phyloP scores from a whole-genome alignment of 116 monocot genomes.

The Iris pallida region DNA sequence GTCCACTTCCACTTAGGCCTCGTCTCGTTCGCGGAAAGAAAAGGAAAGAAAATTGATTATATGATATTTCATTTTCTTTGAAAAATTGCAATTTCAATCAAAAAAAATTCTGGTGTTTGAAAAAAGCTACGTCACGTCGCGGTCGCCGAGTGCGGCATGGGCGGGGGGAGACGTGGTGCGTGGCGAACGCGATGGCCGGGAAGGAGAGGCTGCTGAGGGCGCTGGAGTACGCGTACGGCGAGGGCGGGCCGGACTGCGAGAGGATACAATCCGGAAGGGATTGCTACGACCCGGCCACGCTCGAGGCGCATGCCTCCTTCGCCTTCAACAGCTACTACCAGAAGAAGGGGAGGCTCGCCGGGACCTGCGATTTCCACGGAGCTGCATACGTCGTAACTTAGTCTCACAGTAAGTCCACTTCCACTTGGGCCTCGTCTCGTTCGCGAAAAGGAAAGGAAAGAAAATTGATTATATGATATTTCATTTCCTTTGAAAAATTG shows the following conservation, averaged over 20 bases:
- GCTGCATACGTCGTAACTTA: constrained; percentile 75
- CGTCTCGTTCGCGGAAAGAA: background rate
- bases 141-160: background rate
- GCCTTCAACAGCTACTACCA: constrained; percentile 93
- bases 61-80: no score
- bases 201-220: constrained; percentile 54
- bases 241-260: constrained; percentile 68
- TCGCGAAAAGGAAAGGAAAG: background rate
- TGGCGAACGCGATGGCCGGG: constrained; percentile 31
- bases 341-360: constrained; percentile 36
- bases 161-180: constrained; percentile 40
- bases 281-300: constrained; percentile 66
- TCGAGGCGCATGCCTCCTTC: constrained; percentile 64
- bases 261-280: constrained; percentile 56
- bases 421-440: background rate
- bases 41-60: no score
- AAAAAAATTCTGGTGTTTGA: background rate
- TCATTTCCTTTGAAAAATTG: no score
- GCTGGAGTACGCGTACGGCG: constrained; percentile 78
- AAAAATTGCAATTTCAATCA: background rate
- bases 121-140: background rate
- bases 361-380: constrained; percentile 79
- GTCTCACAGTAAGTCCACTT: constrained; percentile 46
- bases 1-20: constrained; percentile 1
- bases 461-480: no score